A percentile compares a stretch with the other conserved stretches of the same genome.
Conservation (phyloP, 1,284 basidiomycete species). For the Xerocomus amazonicus region DNA sequence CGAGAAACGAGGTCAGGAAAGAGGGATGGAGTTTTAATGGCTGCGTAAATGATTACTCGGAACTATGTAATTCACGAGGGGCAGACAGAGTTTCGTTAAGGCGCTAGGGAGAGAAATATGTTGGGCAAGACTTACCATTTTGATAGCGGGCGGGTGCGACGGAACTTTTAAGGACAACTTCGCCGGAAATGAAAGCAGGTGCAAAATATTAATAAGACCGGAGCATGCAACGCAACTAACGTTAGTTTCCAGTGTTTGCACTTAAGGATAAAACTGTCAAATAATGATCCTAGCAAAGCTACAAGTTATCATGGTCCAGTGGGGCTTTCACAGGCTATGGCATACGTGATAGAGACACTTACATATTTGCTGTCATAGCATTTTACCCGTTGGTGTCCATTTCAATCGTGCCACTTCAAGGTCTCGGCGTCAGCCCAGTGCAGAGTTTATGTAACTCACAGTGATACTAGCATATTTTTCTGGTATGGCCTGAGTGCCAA, state of each 20-base stretch:
- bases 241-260: background rate
- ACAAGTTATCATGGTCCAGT: background rate
- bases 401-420: too few relatives aligned
- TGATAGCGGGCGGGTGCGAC: background rate
- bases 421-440: too few relatives aligned
- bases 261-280: constrained; percentile 7
- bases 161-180: constrained; percentile 1
- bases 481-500: too few relatives aligned
- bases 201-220: background rate
- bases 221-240: constrained; percentile 2
- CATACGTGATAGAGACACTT: background rate
- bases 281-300: background rate
- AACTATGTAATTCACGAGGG: constrained; percentile 6
- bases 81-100: constrained; percentile 9
- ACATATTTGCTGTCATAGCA: background rate
- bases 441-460: too few relatives aligned
- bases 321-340: constrained; percentile 7
- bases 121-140: background rate
- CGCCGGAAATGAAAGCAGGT: background rate
- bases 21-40: background rate
- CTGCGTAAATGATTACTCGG: background rate
- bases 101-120: constrained; percentile 2
- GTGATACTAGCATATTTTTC: too few relatives aligned
- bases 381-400: background rate
- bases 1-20: constrained; percentile 1